Percentiles rank a stretch among this genome's conserved stretches.
These are phyloP conservation scores for Cryptococcus deneoformans DNA, from an alignment of 1,284 basidiomycete genomes.

Conservation along the genomic window DNA sequence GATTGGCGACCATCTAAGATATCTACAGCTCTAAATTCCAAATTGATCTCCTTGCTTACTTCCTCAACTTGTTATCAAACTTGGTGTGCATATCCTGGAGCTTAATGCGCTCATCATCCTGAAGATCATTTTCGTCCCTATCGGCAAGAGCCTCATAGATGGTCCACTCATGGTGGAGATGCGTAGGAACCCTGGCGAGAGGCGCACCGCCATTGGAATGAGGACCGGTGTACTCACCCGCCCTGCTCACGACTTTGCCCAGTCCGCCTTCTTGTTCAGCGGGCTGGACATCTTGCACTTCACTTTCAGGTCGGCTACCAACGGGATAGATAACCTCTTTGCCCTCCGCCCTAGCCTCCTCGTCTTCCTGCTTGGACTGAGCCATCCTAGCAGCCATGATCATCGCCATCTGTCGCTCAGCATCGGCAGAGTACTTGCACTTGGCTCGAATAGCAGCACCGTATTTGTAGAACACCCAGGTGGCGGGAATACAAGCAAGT, in stretches of 20 bases:
- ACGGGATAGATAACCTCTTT: conserved; percentile 2
- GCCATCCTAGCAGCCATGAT: conserved; percentile 40
- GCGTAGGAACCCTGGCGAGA: conserved; percentile 8
- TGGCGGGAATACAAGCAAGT: conserved; percentile 58
- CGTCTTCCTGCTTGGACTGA: conserved; percentile 14
- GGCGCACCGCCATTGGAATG: neutral
- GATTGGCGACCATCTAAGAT: too few relatives aligned
- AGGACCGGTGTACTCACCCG: conserved; percentile 8
- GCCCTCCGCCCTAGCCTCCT: conserved; percentile 14
- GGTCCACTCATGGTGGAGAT: conserved; percentile 28
- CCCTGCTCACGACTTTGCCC: conserved; percentile 9
- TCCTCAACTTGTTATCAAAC: conserved; percentile 27
- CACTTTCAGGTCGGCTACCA: neutral
- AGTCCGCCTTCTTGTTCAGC: conserved; percentile 17
- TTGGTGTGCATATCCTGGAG: conserved; percentile 29
- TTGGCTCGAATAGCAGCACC: conserved; percentile 59
- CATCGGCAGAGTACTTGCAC: conserved; percentile 52
- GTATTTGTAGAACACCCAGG: conserved; percentile 55
- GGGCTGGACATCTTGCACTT: conserved; percentile 8
- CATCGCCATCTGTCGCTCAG: conserved; percentile 33
- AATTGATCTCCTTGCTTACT: conserved; percentile 1
- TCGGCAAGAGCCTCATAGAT: conserved; percentile 34
- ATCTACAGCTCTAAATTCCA: too few relatives aligned
- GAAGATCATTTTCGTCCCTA: conserved; percentile 35
- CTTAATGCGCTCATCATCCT: conserved; percentile 34